A percentile compares a stretch with the other conserved stretches of the same genome.
Conservation (phyloP, 257 asterid genomes). For the Capsicum chinense region DNA sequence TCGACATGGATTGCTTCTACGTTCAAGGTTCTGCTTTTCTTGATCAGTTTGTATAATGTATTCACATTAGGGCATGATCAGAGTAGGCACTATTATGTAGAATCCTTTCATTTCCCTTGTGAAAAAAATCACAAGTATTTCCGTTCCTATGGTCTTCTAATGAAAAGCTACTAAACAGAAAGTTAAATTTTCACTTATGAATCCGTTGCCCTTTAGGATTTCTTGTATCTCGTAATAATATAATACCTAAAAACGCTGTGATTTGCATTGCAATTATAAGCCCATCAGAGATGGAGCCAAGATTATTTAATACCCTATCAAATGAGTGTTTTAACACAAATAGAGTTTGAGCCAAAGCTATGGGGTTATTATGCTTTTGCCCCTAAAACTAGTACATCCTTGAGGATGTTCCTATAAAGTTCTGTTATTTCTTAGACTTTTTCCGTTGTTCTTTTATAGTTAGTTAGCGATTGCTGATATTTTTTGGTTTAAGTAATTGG, state of each 20-base stretch:
- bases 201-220: background rate
- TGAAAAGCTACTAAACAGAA: background rate
- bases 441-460: background rate
- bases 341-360: background rate
- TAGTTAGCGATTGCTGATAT: background rate
- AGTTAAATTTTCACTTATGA: background rate
- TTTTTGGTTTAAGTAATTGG: background rate
- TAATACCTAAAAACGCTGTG: background rate
- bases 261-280: background rate
- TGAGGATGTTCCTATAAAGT: background rate
- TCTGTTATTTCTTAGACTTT: background rate
- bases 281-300: background rate
- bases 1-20: conserved; percentile 97
- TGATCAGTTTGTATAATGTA: no score
- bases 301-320: background rate
- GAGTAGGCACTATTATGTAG: background rate
- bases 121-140: background rate
- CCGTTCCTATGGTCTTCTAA: background rate
- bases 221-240: background rate
- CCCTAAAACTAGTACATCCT: background rate
- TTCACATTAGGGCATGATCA: background rate
- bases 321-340: background rate
- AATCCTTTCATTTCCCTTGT: background rate
- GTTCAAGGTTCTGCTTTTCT: conserved; percentile 70
- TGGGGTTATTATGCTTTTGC: background rate